Base-by-base conservation (phyloP, 306 rosid species). In the Benincasa hispida region DNA sequence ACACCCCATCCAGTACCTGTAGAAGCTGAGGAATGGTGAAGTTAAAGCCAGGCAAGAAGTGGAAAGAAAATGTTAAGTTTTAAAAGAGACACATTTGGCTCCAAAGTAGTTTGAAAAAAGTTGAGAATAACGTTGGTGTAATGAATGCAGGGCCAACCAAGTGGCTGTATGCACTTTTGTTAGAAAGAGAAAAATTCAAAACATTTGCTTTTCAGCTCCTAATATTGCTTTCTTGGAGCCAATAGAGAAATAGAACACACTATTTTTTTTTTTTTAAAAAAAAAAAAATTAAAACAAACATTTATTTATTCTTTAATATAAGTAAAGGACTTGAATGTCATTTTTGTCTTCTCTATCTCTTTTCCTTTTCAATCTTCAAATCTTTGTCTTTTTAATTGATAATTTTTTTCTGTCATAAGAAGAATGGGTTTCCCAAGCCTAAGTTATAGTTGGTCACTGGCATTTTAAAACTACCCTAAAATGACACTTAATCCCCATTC, bases 111-210 rank as follows among this genome's bases (percentile, higher is more conserved):
- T 85, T 93, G 82, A 88, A 93, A 88, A 89, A 60, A 12, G 55
- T 50, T n/a, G 81, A 63, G 85, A 81, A 81, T 85, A 81, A 90
- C 98, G 98, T 90, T 93, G 88, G 86, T 79, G 80, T 81, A 90
- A 88, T 90, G 82, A 75, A 85, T 83, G 78, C 69, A 30, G 74
- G n/a, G 76, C 77, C 78, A 75, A 62, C 80, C 73, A 41, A 41
- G 87, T 75, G 81, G 77, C 60, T 24, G n/a, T 53, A 13, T 72
- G 57, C 72, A 39, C 59, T 77, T 47, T 75, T 57, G 9, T 42
- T 42, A 39, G 69, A 75, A 65, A 65, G 70, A 63, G 32, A 34
- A 19, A 7, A 22, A 25, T 68, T 17, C 76, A 50, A 48, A 24
- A 45, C 10, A 67, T 28, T 60, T 58, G 62, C 32, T 57, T 57